phyloP scores from a whole-genome alignment of 148 eudicot species.

The Amaranthus palmeri region DNA sequence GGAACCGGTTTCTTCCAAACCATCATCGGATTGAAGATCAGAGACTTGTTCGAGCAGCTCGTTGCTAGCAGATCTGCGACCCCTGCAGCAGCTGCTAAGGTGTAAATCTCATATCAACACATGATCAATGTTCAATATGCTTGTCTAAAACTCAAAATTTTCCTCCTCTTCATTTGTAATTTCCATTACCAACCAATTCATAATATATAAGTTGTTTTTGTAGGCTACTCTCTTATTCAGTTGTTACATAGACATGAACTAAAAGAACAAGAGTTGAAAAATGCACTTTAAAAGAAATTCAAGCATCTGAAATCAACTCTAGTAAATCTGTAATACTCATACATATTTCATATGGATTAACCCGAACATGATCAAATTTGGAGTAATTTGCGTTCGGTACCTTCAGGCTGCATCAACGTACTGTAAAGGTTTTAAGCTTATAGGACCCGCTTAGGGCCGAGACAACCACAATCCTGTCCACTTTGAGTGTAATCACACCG shows the following conservation, averaged over 20 bases:
- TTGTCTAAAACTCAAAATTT: conserved; percentile 12
- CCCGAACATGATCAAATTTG: too few relatives aligned
- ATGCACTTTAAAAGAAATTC: conserved; percentile 20
- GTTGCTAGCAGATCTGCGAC: conserved; percentile 43
- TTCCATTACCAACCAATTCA: conserved; percentile 15
- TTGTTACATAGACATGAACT: conserved; percentile 28
- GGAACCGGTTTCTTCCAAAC: conserved; percentile 99
- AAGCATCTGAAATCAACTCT: not conserved
- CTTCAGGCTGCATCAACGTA: too few relatives aligned
- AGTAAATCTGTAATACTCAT: too few relatives aligned
- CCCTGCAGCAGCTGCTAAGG: conserved; percentile 65
- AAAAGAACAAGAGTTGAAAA: conserved; percentile 21
- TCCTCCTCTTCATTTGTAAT: conserved; percentile 23
- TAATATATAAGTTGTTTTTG: conserved; percentile 23
- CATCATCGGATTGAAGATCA: conserved; percentile 84
- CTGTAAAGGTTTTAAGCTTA: too few relatives aligned
- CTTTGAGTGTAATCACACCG: too few relatives aligned
- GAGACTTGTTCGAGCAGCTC: conserved; percentile 93
- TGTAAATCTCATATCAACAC: conserved; percentile 25
- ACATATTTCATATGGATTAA: too few relatives aligned
- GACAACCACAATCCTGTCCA: too few relatives aligned
- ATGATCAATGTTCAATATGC: not conserved
- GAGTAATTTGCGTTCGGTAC: too few relatives aligned
- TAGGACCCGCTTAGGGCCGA: too few relatives aligned
- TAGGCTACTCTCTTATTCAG: conserved; percentile 25